Percentiles rank a stretch among this genome's conserved stretches.
Evolutionary conservation across 192 early-diverging fungal genomes (phyloP).

Genomic region (Umbelopsis ramanniana): DNA sequence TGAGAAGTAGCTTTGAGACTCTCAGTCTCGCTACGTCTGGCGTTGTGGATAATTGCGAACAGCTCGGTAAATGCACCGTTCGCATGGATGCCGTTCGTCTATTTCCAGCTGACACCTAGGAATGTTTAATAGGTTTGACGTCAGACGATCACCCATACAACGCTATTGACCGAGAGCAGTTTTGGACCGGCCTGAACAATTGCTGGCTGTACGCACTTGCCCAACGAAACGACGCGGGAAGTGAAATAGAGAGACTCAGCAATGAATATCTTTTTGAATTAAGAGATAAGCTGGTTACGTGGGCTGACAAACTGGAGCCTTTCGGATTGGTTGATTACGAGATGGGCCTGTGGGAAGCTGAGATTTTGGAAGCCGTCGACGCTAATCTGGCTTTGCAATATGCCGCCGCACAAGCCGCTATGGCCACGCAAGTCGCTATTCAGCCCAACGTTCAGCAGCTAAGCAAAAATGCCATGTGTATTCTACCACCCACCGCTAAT

Average conservation of each 20-base stretch:
- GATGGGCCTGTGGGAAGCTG: slow-evolving; percentile 80
- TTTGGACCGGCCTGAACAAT: slow-evolving; percentile 77
- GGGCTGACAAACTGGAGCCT: slow-evolving; percentile 71
- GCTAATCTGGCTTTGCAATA: slow-evolving; percentile 47
- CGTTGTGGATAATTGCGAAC: slow-evolving; percentile 69
- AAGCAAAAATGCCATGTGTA: slow-evolving; percentile 1
- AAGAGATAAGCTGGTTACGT: slow-evolving; percentile 61
- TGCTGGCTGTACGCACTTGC: slow-evolving; percentile 77
- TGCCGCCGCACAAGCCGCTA: slow-evolving; percentile 37
- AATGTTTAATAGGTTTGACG: slow-evolving; percentile 43
- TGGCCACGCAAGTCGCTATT: slow-evolving; percentile 27
- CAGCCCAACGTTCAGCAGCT: slow-evolving; percentile 3
- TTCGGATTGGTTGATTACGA: slow-evolving; percentile 87
- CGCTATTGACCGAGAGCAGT: slow-evolving; percentile 63
- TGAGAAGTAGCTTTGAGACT: slow-evolving; percentile 72
- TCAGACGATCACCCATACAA: slow-evolving; percentile 64
- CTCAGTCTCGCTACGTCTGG: slow-evolving; percentile 67
- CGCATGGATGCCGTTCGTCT: background rate
- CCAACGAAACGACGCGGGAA: slow-evolving; percentile 51
- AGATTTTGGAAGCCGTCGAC: slow-evolving; percentile 71
- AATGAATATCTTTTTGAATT: slow-evolving; percentile 64
- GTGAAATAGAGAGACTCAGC: slow-evolving; percentile 55
- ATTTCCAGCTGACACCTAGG: background rate
- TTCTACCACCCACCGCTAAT: slow-evolving; percentile 7
- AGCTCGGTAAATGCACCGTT: slow-evolving; percentile 48